Base-by-base conservation (phyloP, 352 stramenopile species). In the Pythium rhizo-oryzae region DNA sequence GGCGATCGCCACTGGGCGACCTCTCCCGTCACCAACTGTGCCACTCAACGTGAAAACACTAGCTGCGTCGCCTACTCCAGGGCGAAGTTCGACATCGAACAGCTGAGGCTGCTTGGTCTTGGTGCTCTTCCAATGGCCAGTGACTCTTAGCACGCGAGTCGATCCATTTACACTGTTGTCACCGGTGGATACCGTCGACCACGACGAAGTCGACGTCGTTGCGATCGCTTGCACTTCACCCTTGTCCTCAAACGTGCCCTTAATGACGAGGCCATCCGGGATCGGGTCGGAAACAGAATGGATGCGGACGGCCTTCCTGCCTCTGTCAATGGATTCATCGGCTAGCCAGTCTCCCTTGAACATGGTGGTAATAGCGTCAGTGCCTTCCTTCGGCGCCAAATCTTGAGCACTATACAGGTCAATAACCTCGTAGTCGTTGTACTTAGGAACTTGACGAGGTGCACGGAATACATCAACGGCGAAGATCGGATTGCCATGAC, bases 391-490 rank as follows among this genome's bases (percentile, higher is more conserved):
- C 5, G 33, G 25, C 68, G 67, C 44, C 1, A 16, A 18, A 11
- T 49, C n/a, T 21, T 37, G 46, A 4, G 44, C n/a, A 43, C 52
- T 62, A 52, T 88, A 84, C 18, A 96, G 52, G 21, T 93, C 78
- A 33, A 96, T 95, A 12, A 94, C 82, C 66, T 96, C 89, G 67
- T 96, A 96, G 55, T 96, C 87, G 41, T 93, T 93, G 68, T 95
- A 96, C 46, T 92, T 91, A 9, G 89, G 89, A 23, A 96, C 86
- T 79, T 91, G 81, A 16, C 86, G 80, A 25, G 89, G 89, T 8
- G 87, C 85, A 43, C 89, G 84, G 59, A 95, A 96, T 9, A 96
- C 89, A 61, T 96, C 89, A 54, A 96, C 78, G 1, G 86, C 87
- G 33, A 94, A 93, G 59, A 96, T 94, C 8, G 89, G 89, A 39